These are phyloP conservation scores for Tylopilus balloui DNA, from an alignment of 768 basidiomycete species.

Conservation along the genomic window DNA sequence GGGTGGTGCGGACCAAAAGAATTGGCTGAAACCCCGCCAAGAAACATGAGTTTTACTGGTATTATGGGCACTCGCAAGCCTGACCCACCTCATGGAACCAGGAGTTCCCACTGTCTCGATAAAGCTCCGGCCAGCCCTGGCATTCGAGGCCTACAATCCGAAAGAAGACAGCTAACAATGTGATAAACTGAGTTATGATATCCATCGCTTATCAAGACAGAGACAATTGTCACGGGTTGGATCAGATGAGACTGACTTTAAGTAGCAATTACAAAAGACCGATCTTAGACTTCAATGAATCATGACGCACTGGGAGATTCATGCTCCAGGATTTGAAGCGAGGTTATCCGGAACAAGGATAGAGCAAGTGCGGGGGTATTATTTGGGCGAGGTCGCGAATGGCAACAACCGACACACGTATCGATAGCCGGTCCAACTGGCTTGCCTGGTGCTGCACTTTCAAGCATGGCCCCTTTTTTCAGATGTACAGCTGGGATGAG, in stretches of 20 bases:
- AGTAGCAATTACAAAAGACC: background rate
- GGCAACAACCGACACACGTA: constrained; percentile 1
- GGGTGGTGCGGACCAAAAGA: background rate
- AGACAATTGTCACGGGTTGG: constrained; percentile 12
- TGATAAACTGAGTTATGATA: background rate
- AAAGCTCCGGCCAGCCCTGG: background rate
- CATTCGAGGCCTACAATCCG: background rate
- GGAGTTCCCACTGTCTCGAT: background rate
- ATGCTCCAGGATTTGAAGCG: background rate
- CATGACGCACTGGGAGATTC: constrained; percentile 3
- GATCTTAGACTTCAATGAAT: background rate
- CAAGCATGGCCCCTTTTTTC: background rate
- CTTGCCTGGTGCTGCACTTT: background rate
- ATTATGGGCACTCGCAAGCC: background rate
- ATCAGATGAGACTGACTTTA: background rate
- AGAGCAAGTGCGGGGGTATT: constrained; percentile 7
- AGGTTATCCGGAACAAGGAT: constrained; percentile 9
- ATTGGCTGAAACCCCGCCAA: constrained; percentile 4
- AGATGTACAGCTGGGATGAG: background rate
- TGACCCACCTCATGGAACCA: background rate
- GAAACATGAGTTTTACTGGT: constrained; percentile 3
- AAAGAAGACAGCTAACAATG: background rate
- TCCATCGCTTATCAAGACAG: background rate
- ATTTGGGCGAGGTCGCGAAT: background rate
- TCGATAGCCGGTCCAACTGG: background rate